Evolutionary conservation across 345 rosid species (phyloP).

Genomic region (Litchi chinensis): DNA sequence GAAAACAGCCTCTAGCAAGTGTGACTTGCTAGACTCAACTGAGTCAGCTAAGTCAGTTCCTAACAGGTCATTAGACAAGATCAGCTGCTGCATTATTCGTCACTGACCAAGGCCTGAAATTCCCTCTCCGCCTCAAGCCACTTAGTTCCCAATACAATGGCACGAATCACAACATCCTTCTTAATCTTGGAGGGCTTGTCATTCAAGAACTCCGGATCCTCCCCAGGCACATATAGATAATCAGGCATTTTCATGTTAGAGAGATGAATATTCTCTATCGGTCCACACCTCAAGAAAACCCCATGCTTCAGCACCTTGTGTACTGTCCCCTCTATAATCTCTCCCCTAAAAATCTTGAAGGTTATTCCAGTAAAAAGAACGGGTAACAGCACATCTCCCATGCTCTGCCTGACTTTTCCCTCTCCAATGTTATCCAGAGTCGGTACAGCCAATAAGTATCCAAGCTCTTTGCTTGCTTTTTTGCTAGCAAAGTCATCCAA

Average conservation of each 20-base stretch:
- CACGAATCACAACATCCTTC: constrained; percentile 52
- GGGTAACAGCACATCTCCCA: constrained; percentile 82
- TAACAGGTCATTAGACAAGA: no score
- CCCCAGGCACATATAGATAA: constrained; percentile 63
- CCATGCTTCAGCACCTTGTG: constrained; percentile 87
- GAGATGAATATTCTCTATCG: constrained; percentile 58
- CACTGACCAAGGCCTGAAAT: constrained; percentile 79
- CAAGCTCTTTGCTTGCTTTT: constrained; percentile 72
- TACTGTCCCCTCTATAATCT: constrained; percentile 67
- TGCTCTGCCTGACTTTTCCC: constrained; percentile 67
- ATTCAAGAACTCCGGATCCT: constrained; percentile 66
- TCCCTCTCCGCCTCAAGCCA: constrained; percentile 88
- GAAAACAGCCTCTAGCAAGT: no score
- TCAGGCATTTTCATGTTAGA: constrained; percentile 64
- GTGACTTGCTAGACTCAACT: no score
- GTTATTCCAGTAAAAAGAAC: constrained; percentile 69
- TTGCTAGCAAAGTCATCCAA: constrained; percentile 63
- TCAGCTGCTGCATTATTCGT: no score
- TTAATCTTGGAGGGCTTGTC: constrained; percentile 63
- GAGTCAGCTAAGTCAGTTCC: no score
- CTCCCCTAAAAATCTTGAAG: constrained; percentile 83
- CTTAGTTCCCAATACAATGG: constrained; percentile 69
- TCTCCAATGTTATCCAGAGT: constrained; percentile 65
- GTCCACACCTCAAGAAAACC: constrained; percentile 78
- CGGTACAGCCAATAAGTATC: constrained; percentile 66